Conservation (phyloP, 805 yeast species). For the Candida oleophila region DNA sequence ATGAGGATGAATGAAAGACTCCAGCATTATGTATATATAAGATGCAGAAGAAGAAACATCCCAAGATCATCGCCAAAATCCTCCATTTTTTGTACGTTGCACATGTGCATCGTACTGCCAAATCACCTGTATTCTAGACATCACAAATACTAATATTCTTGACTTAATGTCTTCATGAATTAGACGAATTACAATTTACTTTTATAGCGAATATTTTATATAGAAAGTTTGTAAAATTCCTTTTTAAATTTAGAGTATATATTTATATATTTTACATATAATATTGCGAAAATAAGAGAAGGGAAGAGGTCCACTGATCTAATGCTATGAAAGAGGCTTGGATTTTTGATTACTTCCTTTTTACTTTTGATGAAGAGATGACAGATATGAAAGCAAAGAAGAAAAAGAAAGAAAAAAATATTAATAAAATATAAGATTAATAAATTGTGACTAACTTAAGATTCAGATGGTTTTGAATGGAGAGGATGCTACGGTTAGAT, state of each 20-base stretch:
- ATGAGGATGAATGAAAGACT: not conserved
- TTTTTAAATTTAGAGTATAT: not conserved
- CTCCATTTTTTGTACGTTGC: not conserved
- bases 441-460: not conserved
- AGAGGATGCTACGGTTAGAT: slow-evolving; percentile 4
- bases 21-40: not conserved
- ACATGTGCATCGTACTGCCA: not conserved
- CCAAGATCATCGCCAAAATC: not conserved
- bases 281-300: not conserved
- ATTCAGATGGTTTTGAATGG: not conserved
- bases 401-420: not conserved
- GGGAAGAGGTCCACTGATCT: not conserved
- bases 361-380: not conserved
- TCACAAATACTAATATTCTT: not conserved
- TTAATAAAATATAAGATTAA: not conserved
- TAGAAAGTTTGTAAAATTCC: not conserved
- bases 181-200: not conserved
- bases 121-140: not conserved
- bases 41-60: not conserved
- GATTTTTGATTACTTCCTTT: not conserved
- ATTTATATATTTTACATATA: not conserved
- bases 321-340: not conserved
- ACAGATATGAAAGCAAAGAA: not conserved
- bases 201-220: not conserved
- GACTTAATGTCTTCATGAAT: not conserved